A percentile compares a stretch with the other conserved stretches of the same genome.
These are phyloP conservation scores for Chrysanthemum seticuspe DNA, from an alignment of 129 eudicot genomes.

Conservation along the genomic window DNA sequence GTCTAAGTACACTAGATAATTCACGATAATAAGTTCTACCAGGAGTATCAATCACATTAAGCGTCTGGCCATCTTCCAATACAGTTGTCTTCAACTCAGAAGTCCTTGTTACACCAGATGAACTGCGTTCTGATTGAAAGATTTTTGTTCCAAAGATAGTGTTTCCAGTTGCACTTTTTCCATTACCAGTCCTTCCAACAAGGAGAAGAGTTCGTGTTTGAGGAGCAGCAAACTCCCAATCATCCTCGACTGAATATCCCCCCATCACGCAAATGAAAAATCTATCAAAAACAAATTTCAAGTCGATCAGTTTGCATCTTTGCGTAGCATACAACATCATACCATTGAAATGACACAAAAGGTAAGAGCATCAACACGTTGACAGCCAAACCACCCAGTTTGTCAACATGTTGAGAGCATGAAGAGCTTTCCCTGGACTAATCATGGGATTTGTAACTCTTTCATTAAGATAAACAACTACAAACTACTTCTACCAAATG, in stretches of 20 bases:
- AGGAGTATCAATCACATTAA: slow-evolving; percentile 26
- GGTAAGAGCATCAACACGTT: no score
- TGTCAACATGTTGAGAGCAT: no score
- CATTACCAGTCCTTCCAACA: slow-evolving; percentile 71
- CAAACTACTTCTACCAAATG: no score
- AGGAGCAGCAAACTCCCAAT: slow-evolving; percentile 50
- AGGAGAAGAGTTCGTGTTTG: slow-evolving; percentile 48
- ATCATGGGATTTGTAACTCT: no score
- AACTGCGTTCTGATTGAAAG: neutral
- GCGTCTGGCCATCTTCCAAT: slow-evolving; percentile 15
- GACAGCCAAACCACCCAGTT: no score
- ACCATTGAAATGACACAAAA: no score
- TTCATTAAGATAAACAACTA: no score
- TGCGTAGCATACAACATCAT: neutral
- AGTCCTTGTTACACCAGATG: slow-evolving; percentile 13
- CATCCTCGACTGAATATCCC: slow-evolving; percentile 50
- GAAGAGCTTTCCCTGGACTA: no score
- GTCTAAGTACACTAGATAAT: neutral
- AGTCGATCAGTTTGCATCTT: neutral
- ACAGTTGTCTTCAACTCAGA: neutral
- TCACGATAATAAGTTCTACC: slow-evolving; percentile 2
- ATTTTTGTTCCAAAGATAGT: slow-evolving; percentile 46
- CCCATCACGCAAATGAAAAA: slow-evolving; percentile 43
- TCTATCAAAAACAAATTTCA: neutral
- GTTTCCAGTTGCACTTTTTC: slow-evolving; percentile 81